Conservation (phyloP, 2,329 filamentous ascomycete genomes). For the Plenodomus lindquistii region DNA sequence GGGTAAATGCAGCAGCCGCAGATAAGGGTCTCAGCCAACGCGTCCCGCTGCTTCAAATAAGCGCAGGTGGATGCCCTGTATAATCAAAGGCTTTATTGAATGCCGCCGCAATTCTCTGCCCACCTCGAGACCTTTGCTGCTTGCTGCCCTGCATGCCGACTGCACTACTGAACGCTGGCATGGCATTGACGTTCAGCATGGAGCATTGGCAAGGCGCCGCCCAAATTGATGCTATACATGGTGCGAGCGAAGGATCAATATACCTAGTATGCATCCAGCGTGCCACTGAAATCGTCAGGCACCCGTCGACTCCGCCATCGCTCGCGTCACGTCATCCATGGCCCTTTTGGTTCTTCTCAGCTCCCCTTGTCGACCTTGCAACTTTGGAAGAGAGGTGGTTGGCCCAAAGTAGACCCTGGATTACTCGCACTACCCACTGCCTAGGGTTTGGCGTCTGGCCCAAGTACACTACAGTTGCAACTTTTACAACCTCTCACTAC, state of each 20-base stretch:
- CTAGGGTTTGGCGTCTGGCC: too few species aligned
- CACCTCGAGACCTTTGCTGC: not conserved
- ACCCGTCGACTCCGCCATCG: not conserved
- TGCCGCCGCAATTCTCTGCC: not conserved
- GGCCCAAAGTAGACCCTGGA: not conserved
- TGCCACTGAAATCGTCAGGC: not conserved
- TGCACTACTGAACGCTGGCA: not conserved
- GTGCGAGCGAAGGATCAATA: not conserved
- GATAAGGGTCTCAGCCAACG: constrained; percentile 11
- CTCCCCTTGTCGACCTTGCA: too few species aligned
- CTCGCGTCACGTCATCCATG: not conserved
- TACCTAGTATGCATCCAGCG: not conserved
- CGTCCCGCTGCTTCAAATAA: constrained; percentile 8
- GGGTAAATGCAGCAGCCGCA: constrained; percentile 22
- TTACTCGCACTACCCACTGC: too few species aligned
- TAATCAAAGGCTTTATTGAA: constrained; percentile 5
- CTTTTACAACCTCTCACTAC: too few species aligned
- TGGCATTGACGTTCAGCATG: not conserved
- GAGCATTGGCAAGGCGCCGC: not conserved
- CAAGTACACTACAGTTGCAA: too few species aligned
- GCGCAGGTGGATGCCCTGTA: constrained; percentile 1
- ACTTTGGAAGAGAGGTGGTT: too few species aligned
- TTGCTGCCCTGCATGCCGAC: too few species aligned
- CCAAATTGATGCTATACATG: not conserved
- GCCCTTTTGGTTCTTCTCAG: too few species aligned